Conservation (phyloP, 768 basidiomycete genomes). For the Lactarius sp. region DNA sequence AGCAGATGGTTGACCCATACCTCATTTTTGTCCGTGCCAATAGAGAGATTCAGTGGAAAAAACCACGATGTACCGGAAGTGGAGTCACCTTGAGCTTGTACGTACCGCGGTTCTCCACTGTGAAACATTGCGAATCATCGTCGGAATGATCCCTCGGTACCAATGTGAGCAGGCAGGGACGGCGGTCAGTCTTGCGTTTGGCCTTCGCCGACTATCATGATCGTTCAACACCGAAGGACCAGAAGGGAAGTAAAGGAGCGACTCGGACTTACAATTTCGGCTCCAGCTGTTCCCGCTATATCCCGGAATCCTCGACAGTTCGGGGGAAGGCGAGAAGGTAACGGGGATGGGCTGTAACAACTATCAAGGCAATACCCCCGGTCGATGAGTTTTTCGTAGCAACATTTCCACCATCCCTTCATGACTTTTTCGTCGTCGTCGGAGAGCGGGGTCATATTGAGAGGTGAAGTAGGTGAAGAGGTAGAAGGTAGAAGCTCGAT, state of each 20-base stretch:
- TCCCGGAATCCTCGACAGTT: background rate
- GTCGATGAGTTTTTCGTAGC: background rate
- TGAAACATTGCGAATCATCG: no score
- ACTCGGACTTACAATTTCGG: background rate
- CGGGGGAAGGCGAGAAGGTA: background rate
- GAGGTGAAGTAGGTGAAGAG: background rate
- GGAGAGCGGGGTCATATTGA: background rate
- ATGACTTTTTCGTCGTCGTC: background rate
- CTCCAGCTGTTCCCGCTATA: background rate
- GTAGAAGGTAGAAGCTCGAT: background rate
- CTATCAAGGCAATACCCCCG: background rate
- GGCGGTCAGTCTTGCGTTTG: background rate
- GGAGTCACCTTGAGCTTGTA: no score
- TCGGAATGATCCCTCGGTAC: background rate
- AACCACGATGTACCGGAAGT: no score
- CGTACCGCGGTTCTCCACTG: no score
- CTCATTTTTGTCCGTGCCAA: no score
- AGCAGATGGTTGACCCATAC: no score
- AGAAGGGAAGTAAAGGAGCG: background rate
- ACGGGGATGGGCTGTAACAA: background rate
- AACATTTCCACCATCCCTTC: conserved; percentile 4
- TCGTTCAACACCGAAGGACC: background rate
- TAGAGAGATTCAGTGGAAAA: no score
- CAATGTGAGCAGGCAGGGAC: background rate
- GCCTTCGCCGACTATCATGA: background rate